Base-by-base conservation (phyloP, 805 yeast species). In the Lachancea sp. region DNA sequence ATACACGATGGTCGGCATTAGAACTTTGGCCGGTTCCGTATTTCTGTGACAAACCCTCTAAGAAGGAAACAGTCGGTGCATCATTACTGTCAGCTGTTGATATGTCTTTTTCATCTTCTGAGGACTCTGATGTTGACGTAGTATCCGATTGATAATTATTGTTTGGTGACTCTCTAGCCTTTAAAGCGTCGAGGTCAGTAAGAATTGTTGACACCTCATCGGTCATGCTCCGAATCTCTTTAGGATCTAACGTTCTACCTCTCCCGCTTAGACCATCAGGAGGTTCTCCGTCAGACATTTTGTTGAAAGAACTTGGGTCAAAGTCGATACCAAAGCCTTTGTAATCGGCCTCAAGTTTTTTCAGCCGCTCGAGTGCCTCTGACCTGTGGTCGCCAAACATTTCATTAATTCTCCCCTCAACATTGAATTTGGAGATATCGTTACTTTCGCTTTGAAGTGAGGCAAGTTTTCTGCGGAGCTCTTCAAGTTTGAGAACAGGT, bases 391-490 rank as follows among this genome's bases (percentile, higher is more conserved):
- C 74, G 33, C 71, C 68, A 60, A 80, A 70, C 51, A 74, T 55
- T 36, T 82, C 79, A 45, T 73, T 72, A 40, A 75, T 72, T 41
- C 74, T 64, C 11, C 67, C 67, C 41, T 68, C 61, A 12, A 67
- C 62, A 59, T 82, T 82, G 49, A 70, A 75, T 54, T 83, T 83
- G 58, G 84, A 72, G 29, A 83, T 79, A 47, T 78, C 87, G 57
- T 84, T 84, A 1, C 89, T 79, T 55, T 84, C 89, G 34, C 71
- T 70, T 58, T 84, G 92, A 33, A 84, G 64, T 11, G 71, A 69
- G 8, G 80, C 73, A 28, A 84, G 59, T 49, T 76, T 77, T 41
- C 71, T 70, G 49, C 83, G 69, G 35, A 84, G 64, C 8, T 64
- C 63, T 38, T 71, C 72, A 35, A 84, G 63, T 40, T 77, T 78